Evolutionary conservation across 164 flowering plant species (phyloP).

Genomic region (Dillenia turbinata): DNA sequence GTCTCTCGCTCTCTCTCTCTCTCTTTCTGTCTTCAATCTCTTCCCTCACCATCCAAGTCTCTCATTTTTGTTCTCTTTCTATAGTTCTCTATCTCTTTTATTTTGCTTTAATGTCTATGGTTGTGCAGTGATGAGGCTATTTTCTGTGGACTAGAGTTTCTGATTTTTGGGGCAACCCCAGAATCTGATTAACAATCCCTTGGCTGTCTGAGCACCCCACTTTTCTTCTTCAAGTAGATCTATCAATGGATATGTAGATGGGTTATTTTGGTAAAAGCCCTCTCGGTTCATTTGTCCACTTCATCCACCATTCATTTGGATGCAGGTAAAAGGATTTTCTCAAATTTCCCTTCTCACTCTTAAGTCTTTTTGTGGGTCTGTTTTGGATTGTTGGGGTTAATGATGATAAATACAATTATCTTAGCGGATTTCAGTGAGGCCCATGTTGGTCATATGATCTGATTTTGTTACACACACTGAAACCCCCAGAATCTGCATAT

Average conservation of each 20-base stretch:
- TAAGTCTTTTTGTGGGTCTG: not conserved
- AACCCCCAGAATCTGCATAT: constrained; percentile 12
- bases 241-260: no score
- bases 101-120: not conserved
- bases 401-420: constrained; percentile 50
- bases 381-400: constrained; percentile 21
- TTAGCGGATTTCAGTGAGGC: constrained; percentile 82
- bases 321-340: not conserved
- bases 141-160: constrained; percentile 68
- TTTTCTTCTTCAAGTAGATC: no score
- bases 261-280: no score
- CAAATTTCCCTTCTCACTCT: not conserved
- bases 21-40: no score
- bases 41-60: no score
- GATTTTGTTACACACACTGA: constrained; percentile 79
- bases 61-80: not conserved
- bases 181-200: constrained; percentile 60
- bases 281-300: no score
- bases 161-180: constrained; percentile 42
- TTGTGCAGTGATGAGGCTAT: constrained; percentile 35
- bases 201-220: constrained; percentile 73
- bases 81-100: not conserved
- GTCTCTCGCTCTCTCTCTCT: no score
- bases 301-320: no score
- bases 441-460: constrained; percentile 43